Conservation (phyloP, 1,284 basidiomycete genomes). For the Phellopilus nigrolimitatus region DNA sequence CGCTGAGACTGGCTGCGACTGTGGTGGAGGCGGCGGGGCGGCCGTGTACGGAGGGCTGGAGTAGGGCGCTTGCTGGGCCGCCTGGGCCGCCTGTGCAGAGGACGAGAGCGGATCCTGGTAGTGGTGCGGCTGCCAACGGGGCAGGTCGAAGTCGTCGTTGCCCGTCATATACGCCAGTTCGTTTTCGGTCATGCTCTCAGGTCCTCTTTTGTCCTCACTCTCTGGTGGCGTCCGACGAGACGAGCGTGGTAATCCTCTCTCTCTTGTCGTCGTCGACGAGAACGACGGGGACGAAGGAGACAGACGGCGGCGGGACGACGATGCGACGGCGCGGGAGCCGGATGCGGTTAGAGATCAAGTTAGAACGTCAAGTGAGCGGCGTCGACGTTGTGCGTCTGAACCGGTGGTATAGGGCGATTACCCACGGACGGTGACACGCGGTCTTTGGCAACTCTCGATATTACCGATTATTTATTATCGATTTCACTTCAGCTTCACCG, state of each 20-base stretch:
- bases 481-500: neutral
- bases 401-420: neutral
- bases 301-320: neutral
- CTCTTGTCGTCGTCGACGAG: neutral
- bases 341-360: neutral
- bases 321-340: neutral
- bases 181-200: constrained; percentile 15
- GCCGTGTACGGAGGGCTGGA: constrained; percentile 40
- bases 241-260: constrained; percentile 30
- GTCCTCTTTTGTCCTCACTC: neutral
- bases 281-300: neutral
- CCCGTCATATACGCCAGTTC: constrained; percentile 50
- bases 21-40: constrained; percentile 41
- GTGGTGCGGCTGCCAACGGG: constrained; percentile 69
- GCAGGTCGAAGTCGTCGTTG: constrained; percentile 65
- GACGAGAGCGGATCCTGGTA: constrained; percentile 58
- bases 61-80: constrained; percentile 52
- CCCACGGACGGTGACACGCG: constrained; percentile 1
- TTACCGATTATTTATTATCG: neutral
- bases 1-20: constrained; percentile 31
- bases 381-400: too few relatives aligned
- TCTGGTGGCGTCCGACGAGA: constrained; percentile 29
- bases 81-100: constrained; percentile 42
- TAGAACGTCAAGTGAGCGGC: neutral
- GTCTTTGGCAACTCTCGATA: neutral